Base-by-base conservation (phyloP, 768 basidiomycete species). In the Podaxis carcinomalis region DNA sequence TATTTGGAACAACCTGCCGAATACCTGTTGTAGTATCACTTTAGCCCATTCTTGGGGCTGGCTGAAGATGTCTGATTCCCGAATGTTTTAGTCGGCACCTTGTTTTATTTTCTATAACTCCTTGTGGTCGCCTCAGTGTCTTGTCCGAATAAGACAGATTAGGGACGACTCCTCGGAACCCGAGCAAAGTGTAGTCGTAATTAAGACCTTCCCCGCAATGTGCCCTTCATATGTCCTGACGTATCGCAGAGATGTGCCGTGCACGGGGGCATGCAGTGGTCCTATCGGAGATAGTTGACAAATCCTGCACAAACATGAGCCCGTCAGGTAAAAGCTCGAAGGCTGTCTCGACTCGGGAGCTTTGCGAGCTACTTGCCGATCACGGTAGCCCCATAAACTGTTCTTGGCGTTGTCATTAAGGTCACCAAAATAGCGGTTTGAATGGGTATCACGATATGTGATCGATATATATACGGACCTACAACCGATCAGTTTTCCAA, bases 381-480 rank as follows among this genome's bases (percentile, higher is more conserved):
- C 42, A 44, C 32, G 32, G n/a, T 50, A 19, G 39, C 27, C 49
- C 49, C 21, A 58, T 58, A 32, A 32, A 21, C 39, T 49, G 14
- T 50, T 58, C 57, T 39, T 23, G 16, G 47, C 21, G 13, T 39
- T 27, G 16, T 9, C 32, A 27, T 39, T 21, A 28, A 51, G 57
- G 28, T 58, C 47, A 25, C 47, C 46, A n/a, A 47, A 58, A 51
- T 13, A 27, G 35, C 35, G 5, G 47, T 3, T 32, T 32, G 14
- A n/a, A 25, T 9, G 21, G 32, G 25, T 28, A 14, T n/a, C 21
- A 36, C 39, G 3, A 16, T 55, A 27, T 25, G 39, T 5, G 27
- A 56, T 56, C 23, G 54, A 56, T 56, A 44, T 56, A 56, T 56
- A 56, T 56, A 56, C 42, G 54, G 54, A 56, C 54, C 54, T 56